These are phyloP conservation scores for Tetracladium setigerum DNA, from an alignment of 495 filamentous ascomycete genomes.

Conservation along the genomic window DNA sequence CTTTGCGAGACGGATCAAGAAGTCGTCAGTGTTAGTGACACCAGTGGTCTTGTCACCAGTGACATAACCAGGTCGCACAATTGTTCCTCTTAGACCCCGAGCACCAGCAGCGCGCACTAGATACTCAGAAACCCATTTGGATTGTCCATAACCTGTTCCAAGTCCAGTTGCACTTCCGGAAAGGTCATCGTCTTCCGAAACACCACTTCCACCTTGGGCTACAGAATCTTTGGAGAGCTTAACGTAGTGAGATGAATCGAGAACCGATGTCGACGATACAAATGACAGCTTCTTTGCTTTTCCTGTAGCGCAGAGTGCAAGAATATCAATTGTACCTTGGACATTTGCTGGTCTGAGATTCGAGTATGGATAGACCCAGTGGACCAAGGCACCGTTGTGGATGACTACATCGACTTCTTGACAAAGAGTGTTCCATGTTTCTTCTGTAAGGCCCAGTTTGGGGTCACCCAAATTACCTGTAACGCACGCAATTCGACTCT, in stretches of 20 bases:
- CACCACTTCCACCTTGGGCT: conserved; percentile 39
- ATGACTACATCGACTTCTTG: conserved; percentile 70
- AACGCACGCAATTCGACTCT: conserved; percentile 51
- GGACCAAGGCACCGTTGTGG: conserved; percentile 83
- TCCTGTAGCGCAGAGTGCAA: conserved; percentile 67
- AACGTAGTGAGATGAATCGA: conserved; percentile 79
- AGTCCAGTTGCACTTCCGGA: conserved; percentile 57
- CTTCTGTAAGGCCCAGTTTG: conserved; percentile 59
- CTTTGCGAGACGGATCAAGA: conserved; percentile 83
- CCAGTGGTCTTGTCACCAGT: conserved; percentile 67
- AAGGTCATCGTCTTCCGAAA: conserved; percentile 59
- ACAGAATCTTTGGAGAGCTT: conserved; percentile 52
- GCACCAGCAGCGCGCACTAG: conserved; percentile 73
- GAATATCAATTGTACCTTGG: conserved; percentile 65
- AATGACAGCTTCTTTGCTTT: conserved; percentile 78
- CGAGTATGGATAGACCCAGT: conserved; percentile 81
- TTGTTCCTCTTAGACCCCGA: conserved; percentile 64
- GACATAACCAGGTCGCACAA: conserved; percentile 84
- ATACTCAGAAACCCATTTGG: conserved; percentile 79
- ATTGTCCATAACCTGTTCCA: conserved; percentile 84
- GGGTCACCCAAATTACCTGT: conserved; percentile 67
- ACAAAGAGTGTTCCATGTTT: conserved; percentile 54
- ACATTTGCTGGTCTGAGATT: conserved; percentile 75
- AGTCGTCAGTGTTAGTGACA: conserved; percentile 81
- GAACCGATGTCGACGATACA: conserved; percentile 76